Conservation (phyloP, 2,329 filamentous ascomycete genomes). For the Epichloe festucae region DNA sequence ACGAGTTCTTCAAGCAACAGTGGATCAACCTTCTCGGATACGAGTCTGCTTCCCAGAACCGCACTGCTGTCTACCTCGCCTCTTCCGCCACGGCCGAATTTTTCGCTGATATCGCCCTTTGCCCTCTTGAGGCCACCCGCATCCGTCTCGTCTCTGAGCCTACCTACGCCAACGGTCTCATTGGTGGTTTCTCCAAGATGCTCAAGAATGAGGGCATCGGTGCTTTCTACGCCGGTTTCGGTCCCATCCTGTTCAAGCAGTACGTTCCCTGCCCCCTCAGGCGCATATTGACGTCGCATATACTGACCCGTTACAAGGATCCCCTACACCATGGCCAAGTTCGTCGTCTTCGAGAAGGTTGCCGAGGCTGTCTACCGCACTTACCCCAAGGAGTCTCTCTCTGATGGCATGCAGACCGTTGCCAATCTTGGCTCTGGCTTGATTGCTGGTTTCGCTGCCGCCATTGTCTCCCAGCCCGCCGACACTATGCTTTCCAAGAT, state of each 20-base stretch:
- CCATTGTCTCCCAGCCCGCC: slow-evolving; percentile 76
- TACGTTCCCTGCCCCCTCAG: slow-evolving; percentile 13
- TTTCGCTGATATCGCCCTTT: slow-evolving; percentile 70
- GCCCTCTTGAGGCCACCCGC: slow-evolving; percentile 85
- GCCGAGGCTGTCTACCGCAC: slow-evolving; percentile 56
- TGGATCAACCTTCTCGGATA: slow-evolving; percentile 68
- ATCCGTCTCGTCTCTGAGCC: slow-evolving; percentile 86
- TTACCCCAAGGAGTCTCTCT: slow-evolving; percentile 59
- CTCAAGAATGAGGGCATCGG: slow-evolving; percentile 67
- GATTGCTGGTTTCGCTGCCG: slow-evolving; percentile 63
- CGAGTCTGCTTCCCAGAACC: slow-evolving; percentile 66
- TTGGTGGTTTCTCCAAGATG: slow-evolving; percentile 75
- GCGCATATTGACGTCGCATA: background rate
- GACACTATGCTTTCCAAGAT: slow-evolving; percentile 93
- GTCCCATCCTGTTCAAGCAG: slow-evolving; percentile 59
- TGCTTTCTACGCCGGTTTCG: slow-evolving; percentile 86
- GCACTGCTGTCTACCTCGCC: slow-evolving; percentile 68
- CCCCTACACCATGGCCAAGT: slow-evolving; percentile 91
- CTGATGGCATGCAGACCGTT: slow-evolving; percentile 57
- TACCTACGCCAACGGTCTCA: slow-evolving; percentile 67
- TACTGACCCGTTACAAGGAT: slow-evolving; percentile 38
- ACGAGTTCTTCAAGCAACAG: slow-evolving; percentile 95
- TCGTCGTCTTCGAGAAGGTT: slow-evolving; percentile 87
- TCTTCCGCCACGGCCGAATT: slow-evolving; percentile 53
- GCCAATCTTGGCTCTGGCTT: slow-evolving; percentile 58